Base-by-base conservation (phyloP, 768 basidiomycete genomes). In the Cystofilobasidium bisporidii region DNA sequence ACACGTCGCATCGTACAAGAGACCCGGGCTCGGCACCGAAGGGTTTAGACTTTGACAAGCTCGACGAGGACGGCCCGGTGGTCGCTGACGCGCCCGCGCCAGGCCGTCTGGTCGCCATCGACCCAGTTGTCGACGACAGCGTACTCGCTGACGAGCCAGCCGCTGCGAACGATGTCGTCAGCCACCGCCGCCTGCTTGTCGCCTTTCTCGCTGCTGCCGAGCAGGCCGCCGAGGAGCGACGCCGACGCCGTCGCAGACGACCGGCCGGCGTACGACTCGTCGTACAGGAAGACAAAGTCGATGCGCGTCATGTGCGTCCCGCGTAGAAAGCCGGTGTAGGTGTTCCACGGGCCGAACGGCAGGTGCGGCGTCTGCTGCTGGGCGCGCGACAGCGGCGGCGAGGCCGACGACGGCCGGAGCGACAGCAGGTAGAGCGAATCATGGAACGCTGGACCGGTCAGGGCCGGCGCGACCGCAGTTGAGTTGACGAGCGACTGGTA, bases 241-340 rank as follows among this genome's bases (percentile, higher is more conserved):
- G 36, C 12, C 36, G 36, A 36, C 36, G 36, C 6, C 36, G 36
- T 12, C 36, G 36, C 5, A 5, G 36, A 12, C 36, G 36, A 36
- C 41, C 8, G 8, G 15, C 41, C 41, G 41, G 41, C 41, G 14
- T 11, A 43, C 15, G 22, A 47, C 26, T 40, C 36, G 14, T 63
- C 63, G 57, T 60, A 41, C 0, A 69, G 36, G 43, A 69, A 69
- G 24, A 69, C 41, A 32, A 69, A 69, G 40, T 69, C 68, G 57
- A 69, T 69, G 14, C 58, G 36, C 10, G 63, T 64, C 36, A 33
- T 41, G 2, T 9, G 12, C 43, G 33, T 40, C 20, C 8, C 9
- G 5, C 43, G n/a, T 5, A 1, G 14, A 58, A 65, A 65, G 43
- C 64, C 64, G 6, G 56, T 65, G 64, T 65, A 65, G 22, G 64